Evolutionary conservation across 2,329 filamentous ascomycete species (phyloP).

Genomic region (Hypoxylon sp.): DNA sequence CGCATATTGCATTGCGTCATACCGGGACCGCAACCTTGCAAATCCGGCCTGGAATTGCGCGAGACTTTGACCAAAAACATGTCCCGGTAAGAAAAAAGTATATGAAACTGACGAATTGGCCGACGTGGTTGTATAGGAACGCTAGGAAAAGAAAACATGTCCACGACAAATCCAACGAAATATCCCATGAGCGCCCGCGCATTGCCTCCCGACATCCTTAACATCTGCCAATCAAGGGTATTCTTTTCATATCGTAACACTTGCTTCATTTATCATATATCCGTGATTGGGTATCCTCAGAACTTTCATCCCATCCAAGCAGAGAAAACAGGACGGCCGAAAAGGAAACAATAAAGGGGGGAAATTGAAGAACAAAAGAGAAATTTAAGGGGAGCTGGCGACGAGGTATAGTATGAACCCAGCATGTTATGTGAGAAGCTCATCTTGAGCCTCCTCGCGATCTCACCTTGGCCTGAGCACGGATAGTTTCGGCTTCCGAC

Average conservation of each 20-base stretch:
- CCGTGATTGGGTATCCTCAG: background rate
- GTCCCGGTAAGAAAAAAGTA: background rate
- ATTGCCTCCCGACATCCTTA: background rate
- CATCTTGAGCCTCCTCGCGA: background rate
- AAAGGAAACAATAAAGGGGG: background rate
- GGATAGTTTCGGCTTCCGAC: background rate
- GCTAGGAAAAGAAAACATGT: background rate
- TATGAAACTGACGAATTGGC: background rate
- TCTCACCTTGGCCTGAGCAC: background rate
- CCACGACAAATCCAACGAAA: background rate
- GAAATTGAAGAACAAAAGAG: background rate
- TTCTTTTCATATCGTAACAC: background rate
- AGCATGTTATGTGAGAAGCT: conserved; percentile 2
- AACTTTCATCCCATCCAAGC: background rate
- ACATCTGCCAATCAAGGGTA: background rate
- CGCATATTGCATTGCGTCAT: background rate
- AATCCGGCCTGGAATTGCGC: background rate
- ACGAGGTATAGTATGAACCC: background rate
- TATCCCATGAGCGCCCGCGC: conserved; percentile 1
- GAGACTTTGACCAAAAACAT: background rate
- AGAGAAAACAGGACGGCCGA: background rate
- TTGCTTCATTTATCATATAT: background rate
- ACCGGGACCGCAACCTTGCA: background rate
- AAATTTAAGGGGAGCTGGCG: background rate
- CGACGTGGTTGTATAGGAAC: background rate